These are phyloP conservation scores for Termitomyces sp. DNA, from an alignment of 768 basidiomycete genomes.

Conservation along the genomic window DNA sequence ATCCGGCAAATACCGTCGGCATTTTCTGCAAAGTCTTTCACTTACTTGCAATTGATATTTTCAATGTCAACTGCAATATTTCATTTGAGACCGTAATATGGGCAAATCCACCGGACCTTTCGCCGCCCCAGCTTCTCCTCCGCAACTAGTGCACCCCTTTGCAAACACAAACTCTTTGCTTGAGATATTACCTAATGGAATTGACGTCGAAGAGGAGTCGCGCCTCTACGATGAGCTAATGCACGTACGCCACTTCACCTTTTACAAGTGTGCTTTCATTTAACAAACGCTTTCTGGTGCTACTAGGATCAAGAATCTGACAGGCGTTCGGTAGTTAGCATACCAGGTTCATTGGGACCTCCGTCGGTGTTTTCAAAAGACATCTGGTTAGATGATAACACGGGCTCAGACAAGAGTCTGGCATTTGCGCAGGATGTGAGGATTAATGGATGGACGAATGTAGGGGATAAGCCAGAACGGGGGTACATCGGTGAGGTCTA, in stretches of 20 bases:
- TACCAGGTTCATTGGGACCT: slow-evolving; percentile 21
- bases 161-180: slow-evolving; percentile 39
- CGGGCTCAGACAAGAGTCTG: slow-evolving; percentile 42
- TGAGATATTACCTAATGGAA: slow-evolving; percentile 48
- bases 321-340: slow-evolving; percentile 11
- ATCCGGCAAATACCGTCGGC: not conserved
- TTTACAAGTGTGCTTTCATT: not conserved
- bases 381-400: slow-evolving; percentile 64
- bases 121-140: not conserved
- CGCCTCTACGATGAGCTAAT: slow-evolving; percentile 61
- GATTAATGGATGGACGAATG: slow-evolving; percentile 67
- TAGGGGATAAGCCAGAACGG: slow-evolving; percentile 57
- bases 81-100: not conserved
- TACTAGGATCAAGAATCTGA: slow-evolving; percentile 12
- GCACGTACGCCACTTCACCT: slow-evolving; percentile 17
- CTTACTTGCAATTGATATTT: not conserved
- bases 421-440: slow-evolving; percentile 62
- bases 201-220: slow-evolving; percentile 66
- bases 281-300: not conserved
- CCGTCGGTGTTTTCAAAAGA: slow-evolving; percentile 62
- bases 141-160: slow-evolving; percentile 32
- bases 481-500: slow-evolving; percentile 55
- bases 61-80: not conserved
- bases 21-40: not conserved
- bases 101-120: slow-evolving; percentile 1